Evolutionary conservation across 345 rosid species (phyloP).

Genomic region (Luvunga scandens): DNA sequence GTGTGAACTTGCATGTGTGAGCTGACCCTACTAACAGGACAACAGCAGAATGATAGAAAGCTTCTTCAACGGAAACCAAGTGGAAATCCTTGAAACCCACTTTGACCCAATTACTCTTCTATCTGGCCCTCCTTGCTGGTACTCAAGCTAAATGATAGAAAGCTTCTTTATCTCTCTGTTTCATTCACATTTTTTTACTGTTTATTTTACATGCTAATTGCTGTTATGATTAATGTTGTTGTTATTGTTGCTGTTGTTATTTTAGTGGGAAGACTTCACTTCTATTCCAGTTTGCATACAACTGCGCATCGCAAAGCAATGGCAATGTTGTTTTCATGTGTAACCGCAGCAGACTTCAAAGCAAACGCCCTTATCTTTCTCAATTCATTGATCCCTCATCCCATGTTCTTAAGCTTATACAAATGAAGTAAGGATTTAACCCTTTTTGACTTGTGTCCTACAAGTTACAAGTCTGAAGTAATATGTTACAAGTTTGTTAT

Average conservation of each 20-base stretch:
- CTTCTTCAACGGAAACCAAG: constrained; percentile 36
- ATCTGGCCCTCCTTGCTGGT: constrained; percentile 78
- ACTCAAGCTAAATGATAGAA: background rate
- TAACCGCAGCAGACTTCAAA: constrained; percentile 54
- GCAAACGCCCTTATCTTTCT: constrained; percentile 71
- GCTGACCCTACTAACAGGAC: too few relatives aligned
- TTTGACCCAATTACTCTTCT: constrained; percentile 49
- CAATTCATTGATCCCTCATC: constrained; percentile 71
- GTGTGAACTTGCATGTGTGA: too few relatives aligned
- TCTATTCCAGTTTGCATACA: constrained; percentile 75
- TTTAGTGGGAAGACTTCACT: constrained; percentile 87
- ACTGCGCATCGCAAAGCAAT: constrained; percentile 29
- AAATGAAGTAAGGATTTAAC: constrained; percentile 60
- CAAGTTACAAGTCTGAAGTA: too few relatives aligned
- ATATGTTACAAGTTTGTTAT: background rate
- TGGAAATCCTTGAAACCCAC: constrained; percentile 5
- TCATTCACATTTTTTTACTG: background rate
- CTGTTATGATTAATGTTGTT: background rate
- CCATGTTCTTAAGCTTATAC: constrained; percentile 53
- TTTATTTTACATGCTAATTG: background rate
- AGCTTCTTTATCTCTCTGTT: background rate
- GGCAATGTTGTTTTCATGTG: constrained; percentile 66
- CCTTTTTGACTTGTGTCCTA: background rate
- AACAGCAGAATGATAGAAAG: constrained; percentile 36
- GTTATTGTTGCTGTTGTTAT: background rate